Percentiles rank a stretch among this genome's conserved stretches.
phyloP scores from a whole-genome alignment of 202 grass and related monocot species.

The Eragrostis tef region DNA sequence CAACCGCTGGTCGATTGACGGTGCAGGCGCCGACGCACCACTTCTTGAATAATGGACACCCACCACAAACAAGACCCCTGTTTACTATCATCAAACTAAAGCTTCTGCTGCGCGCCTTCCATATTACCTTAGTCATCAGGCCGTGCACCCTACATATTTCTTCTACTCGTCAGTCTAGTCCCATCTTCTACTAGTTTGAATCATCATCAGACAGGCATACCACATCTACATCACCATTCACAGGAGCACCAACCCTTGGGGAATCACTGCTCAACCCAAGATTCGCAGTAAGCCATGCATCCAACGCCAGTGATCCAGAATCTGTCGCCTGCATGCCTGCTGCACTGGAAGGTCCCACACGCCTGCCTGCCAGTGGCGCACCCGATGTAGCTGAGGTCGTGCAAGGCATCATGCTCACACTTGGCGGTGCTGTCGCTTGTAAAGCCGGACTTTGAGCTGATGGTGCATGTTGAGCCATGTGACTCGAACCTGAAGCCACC shows the following conservation, averaged over 20 bases:
- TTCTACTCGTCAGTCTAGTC: constrained; percentile 4
- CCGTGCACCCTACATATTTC: neutral
- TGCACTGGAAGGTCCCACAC: neutral
- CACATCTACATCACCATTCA: constrained; percentile 29
- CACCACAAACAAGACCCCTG: constrained; percentile 25
- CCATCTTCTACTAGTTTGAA: constrained; percentile 6
- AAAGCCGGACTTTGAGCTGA: neutral
- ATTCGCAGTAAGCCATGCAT: constrained; percentile 47
- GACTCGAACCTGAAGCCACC: too few relatives aligned
- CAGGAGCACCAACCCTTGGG: neutral
- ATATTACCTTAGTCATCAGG: neutral
- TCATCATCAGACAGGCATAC: constrained; percentile 69
- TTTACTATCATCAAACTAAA: neutral
- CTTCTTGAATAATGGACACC: neutral
- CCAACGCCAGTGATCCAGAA: constrained; percentile 42
- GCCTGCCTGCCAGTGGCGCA: constrained; percentile 1
- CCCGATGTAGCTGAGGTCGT: neutral
- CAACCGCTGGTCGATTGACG: neutral
- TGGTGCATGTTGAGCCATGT: too few relatives aligned
- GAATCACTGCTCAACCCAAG: constrained; percentile 44
- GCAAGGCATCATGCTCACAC: constrained; percentile 12
- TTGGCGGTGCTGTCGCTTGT: neutral
- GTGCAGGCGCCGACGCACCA: neutral
- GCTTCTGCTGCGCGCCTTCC: too few relatives aligned
- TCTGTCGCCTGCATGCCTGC: constrained; percentile 11